A percentile compares a stretch with the other conserved stretches of the same genome.
Conservation (phyloP, 352 stramenopile genomes). For the Phytophthora niederhauseri region DNA sequence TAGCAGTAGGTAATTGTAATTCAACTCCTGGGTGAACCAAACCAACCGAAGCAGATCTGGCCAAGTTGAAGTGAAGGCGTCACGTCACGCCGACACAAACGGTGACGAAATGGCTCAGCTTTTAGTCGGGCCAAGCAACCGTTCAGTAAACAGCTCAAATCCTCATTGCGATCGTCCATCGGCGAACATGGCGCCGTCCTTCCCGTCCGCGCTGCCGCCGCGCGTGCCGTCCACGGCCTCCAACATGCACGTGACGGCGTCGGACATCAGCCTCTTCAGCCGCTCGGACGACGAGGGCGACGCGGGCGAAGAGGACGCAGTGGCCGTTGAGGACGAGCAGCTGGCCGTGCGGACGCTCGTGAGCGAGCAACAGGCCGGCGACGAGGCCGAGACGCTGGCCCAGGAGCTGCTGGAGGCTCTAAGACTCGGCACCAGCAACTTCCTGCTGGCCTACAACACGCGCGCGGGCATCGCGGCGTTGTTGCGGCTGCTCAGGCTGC, state of each 20-base stretch:
- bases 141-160: conserved; percentile 31
- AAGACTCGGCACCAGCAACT: conserved; percentile 81
- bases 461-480: conserved; percentile 79
- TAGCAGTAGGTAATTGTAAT: conserved; percentile 33
- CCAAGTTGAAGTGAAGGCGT: conserved; percentile 26
- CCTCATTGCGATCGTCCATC: conserved; percentile 19
- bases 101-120: not conserved
- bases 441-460: conserved; percentile 88
- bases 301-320: conserved; percentile 15
- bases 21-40: conserved; percentile 14
- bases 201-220: conserved; percentile 23
- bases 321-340: conserved; percentile 20
- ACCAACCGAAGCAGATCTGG: no score
- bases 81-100: not conserved
- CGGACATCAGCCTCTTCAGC: conserved; percentile 50
- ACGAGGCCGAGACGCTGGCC: conserved; percentile 43
- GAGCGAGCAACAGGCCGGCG: conserved; percentile 30
- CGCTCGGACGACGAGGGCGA: conserved; percentile 35
- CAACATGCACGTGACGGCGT: conserved; percentile 44
- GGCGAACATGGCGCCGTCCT: conserved; percentile 20
- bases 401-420: conserved; percentile 74
- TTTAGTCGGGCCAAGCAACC: conserved; percentile 2
- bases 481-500: conserved; percentile 70
- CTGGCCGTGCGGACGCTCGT: conserved; percentile 29
- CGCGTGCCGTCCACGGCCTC: conserved; percentile 33